Evolutionary conservation across 2,329 filamentous ascomycete species (phyloP).

Genomic region (Calonectria pseudoturangicola): DNA sequence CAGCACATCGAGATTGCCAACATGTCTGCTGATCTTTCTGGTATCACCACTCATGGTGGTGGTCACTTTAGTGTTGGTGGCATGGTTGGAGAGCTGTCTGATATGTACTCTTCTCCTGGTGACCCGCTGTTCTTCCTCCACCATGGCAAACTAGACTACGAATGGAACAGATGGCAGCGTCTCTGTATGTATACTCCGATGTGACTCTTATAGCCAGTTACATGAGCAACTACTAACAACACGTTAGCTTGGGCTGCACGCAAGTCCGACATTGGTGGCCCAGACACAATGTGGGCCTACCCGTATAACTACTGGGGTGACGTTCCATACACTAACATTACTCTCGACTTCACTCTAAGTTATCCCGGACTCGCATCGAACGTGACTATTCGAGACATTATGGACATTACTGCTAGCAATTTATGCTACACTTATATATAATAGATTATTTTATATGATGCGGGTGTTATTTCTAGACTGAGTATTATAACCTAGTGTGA

Average conservation of each 20-base stretch:
- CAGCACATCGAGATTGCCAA: slow-evolving; percentile 32
- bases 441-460: background rate
- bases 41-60: slow-evolving; percentile 30
- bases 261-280: slow-evolving; percentile 29
- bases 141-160: slow-evolving; percentile 30
- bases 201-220: background rate
- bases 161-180: slow-evolving; percentile 36
- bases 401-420: slow-evolving; percentile 1
- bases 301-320: slow-evolving; percentile 32
- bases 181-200: background rate
- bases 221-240: slow-evolving; percentile 15
- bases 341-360: slow-evolving; percentile 23
- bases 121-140: slow-evolving; percentile 31
- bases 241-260: slow-evolving; percentile 33
- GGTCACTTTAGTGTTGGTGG: slow-evolving; percentile 32
- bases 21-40: slow-evolving; percentile 32
- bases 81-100: slow-evolving; percentile 32
- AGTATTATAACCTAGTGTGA: too few relatives aligned
- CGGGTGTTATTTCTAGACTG: too few relatives aligned
- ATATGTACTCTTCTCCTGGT: slow-evolving; percentile 34
- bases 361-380: slow-evolving; percentile 28
- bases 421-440: slow-evolving; percentile 24
- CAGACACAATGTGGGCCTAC: slow-evolving; percentile 34
- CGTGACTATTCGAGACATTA: slow-evolving; percentile 27
- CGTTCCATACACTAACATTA: slow-evolving; percentile 29